Percentiles rank a stretch among this genome's conserved stretches.
phyloP scores from a whole-genome alignment of 352 stramenopile species.

The Hyaloperonospora brassicae region DNA sequence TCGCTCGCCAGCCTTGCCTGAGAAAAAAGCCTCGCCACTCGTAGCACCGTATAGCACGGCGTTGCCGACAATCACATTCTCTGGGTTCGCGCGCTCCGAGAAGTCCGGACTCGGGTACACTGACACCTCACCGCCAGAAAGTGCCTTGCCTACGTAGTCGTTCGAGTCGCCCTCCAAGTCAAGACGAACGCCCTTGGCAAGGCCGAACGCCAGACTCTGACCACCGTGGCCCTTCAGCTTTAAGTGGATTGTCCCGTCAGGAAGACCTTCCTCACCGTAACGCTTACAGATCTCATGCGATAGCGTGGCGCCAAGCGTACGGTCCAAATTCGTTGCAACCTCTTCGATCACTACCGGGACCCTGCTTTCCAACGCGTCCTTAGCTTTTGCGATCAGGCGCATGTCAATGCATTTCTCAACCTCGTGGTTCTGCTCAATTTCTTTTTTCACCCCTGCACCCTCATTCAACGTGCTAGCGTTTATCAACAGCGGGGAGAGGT shows the following conservation, averaged over 20 bases:
- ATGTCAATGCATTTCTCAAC: slow-evolving; percentile 89
- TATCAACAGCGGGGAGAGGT: slow-evolving; percentile 90
- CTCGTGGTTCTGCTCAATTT: slow-evolving; percentile 83
- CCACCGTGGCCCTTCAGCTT: slow-evolving; percentile 91
- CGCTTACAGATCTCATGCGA: slow-evolving; percentile 90
- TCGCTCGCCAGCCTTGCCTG: slow-evolving; percentile 92
- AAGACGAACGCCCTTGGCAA: slow-evolving; percentile 90
- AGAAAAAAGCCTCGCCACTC: slow-evolving; percentile 90
- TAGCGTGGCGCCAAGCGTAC: slow-evolving; percentile 91
- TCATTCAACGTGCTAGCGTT: slow-evolving; percentile 90
- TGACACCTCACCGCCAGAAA: slow-evolving; percentile 89
- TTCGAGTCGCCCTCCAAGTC: slow-evolving; percentile 91
- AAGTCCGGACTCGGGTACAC: slow-evolving; percentile 78
- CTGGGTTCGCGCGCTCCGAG: slow-evolving; percentile 51
- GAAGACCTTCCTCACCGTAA: slow-evolving; percentile 86
- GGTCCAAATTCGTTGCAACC: slow-evolving; percentile 88
- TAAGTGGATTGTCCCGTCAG: slow-evolving; percentile 90
- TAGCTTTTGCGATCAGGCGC: slow-evolving; percentile 83
- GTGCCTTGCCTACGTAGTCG: slow-evolving; percentile 93
- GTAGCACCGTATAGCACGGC: slow-evolving; percentile 93
- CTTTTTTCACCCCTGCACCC: slow-evolving; percentile 72
- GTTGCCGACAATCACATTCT: slow-evolving; percentile 93
- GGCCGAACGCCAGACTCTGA: slow-evolving; percentile 90
- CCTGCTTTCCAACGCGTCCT: slow-evolving; percentile 75
- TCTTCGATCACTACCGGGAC: slow-evolving; percentile 57